These are phyloP conservation scores for Quercus berberidifolia DNA, from an alignment of 306 rosid genomes.

Conservation along the genomic window DNA sequence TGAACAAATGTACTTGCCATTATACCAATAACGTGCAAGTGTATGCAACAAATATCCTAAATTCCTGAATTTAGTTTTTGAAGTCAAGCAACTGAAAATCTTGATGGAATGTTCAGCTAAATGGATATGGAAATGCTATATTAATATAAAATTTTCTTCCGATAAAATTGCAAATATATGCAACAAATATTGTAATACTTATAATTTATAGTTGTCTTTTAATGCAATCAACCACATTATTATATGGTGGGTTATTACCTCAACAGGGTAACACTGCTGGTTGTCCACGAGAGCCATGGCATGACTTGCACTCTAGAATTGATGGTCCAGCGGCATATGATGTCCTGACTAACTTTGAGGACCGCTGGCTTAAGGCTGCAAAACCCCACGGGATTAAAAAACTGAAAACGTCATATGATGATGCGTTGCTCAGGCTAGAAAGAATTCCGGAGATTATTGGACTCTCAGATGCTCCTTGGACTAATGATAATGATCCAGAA, in stretches of 20 bases:
- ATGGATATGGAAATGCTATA: not conserved
- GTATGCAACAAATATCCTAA: not conserved
- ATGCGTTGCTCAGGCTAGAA: conserved; percentile 75
- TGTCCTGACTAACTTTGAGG: conserved; percentile 86
- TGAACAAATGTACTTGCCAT: not conserved
- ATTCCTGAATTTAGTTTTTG: not conserved
- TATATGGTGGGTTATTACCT: conserved; percentile 18
- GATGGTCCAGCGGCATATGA: conserved; percentile 99
- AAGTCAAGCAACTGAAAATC: conserved; percentile 15
- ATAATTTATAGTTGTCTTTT: not conserved
- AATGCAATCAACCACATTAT: conserved; percentile 8
- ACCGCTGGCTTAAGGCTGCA: conserved; percentile 92
- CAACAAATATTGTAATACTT: not conserved
- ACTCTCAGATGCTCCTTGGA: conserved; percentile 33
- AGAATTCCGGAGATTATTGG: conserved; percentile 67
- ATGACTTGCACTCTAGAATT: conserved; percentile 88
- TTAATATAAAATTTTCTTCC: not conserved
- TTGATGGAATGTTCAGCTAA: conserved; percentile 7
- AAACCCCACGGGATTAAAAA: conserved; percentile 80
- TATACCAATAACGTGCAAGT: not conserved
- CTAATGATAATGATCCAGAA: conserved; percentile 65
- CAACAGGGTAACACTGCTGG: conserved; percentile 68
- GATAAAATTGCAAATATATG: too few species aligned
- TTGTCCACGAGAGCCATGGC: conserved; percentile 99
- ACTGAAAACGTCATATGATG: conserved; percentile 55